Evolutionary conservation across 2,329 filamentous ascomycete species (phyloP).

Genomic region (Zarea fungicola): DNA sequence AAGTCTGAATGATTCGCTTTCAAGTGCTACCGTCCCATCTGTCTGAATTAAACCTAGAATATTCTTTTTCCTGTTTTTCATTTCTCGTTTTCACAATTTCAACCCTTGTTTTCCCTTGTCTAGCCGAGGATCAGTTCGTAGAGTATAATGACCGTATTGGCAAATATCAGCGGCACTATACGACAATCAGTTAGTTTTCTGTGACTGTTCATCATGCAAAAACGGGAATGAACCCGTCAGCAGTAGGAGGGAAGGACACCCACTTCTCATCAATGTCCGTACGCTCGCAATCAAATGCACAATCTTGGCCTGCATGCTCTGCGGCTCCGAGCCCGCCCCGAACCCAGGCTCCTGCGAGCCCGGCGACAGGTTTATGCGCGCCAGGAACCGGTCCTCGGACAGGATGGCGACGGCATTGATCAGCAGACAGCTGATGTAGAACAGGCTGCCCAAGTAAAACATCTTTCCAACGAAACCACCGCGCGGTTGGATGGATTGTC

Average conservation of each 20-base stretch:
- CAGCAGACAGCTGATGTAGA: constrained; percentile 73
- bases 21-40: background rate
- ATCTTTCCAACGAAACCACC: constrained; percentile 31
- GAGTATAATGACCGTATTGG: constrained; percentile 71
- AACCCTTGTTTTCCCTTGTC: constrained; percentile 16
- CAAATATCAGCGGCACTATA: constrained; percentile 68
- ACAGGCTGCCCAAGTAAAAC: constrained; percentile 59
- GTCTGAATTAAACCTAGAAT: background rate
- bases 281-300: constrained; percentile 80
- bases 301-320: constrained; percentile 70
- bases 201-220: background rate
- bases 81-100: constrained; percentile 1
- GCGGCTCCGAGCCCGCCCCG: constrained; percentile 57
- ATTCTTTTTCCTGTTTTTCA: background rate
- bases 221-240: background rate
- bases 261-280: constrained; percentile 81
- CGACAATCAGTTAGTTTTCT: background rate
- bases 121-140: constrained; percentile 68
- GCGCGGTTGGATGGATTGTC: too few species aligned
- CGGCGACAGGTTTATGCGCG: constrained; percentile 70
- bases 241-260: constrained; percentile 28
- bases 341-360: constrained; percentile 63
- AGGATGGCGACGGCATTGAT: constrained; percentile 83
- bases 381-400: constrained; percentile 80
- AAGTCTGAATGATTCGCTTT: background rate